These are phyloP conservation scores for Pythium phragmiticola DNA, from an alignment of 352 stramenopile species.

Conservation along the genomic window DNA sequence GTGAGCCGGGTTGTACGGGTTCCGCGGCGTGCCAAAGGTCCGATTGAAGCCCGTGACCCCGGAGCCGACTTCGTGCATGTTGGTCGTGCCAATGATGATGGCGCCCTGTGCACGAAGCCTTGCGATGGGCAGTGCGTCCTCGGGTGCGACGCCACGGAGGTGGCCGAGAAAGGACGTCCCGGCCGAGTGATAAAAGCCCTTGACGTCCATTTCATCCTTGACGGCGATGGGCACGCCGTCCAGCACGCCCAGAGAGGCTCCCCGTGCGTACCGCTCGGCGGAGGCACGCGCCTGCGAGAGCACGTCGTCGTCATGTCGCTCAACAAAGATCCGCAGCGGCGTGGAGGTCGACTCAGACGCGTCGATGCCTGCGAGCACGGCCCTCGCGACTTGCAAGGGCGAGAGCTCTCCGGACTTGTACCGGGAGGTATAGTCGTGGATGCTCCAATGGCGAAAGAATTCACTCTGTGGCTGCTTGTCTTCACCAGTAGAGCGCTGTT, in stretches of 20 bases:
- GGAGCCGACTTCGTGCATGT: conserved; percentile 88
- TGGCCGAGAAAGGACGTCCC: conserved; percentile 81
- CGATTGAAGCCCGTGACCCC: conserved; percentile 82
- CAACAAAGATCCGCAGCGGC: conserved; percentile 71
- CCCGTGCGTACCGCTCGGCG: conserved; percentile 64
- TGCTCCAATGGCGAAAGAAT: conserved; percentile 8
- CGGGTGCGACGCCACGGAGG: conserved; percentile 32
- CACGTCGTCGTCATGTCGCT: conserved; percentile 72
- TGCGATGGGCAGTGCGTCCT: conserved; percentile 57
- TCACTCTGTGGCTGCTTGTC: background rate
- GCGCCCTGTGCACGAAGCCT: conserved; percentile 69
- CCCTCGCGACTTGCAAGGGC: conserved; percentile 69
- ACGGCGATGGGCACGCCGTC: conserved; percentile 88
- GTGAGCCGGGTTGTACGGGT: conserved; percentile 82
- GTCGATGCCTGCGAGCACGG: conserved; percentile 54
- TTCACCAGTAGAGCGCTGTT: background rate
- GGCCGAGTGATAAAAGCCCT: conserved; percentile 59
- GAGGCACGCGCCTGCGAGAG: conserved; percentile 64
- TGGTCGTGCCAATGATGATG: conserved; percentile 88
- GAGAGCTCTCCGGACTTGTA: conserved; percentile 21
- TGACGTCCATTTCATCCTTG: conserved; percentile 86
- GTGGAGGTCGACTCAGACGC: conserved; percentile 47
- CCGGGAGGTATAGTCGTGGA: conserved; percentile 11
- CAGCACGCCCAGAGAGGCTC: conserved; percentile 65
- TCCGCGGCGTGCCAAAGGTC: conserved; percentile 67